A percentile compares a stretch with the other conserved stretches of the same genome.
These are phyloP conservation scores for Trichophyton mentagrophytes DNA, from an alignment of 2,329 filamentous ascomycete species.

Conservation along the genomic window DNA sequence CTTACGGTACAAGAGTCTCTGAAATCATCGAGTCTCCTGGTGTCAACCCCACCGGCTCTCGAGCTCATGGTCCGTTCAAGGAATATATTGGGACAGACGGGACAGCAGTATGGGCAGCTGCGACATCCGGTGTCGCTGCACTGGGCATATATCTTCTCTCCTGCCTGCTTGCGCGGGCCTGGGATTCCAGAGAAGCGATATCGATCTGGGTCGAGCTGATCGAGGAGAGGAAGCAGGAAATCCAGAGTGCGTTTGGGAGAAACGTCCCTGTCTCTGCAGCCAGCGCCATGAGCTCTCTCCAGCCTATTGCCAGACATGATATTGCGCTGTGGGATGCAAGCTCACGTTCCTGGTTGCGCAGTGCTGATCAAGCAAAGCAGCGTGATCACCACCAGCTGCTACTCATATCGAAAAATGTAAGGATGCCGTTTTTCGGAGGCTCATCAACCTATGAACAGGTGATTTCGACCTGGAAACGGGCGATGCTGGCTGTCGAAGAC, in stretches of 20 bases:
- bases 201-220: conserved; percentile 25
- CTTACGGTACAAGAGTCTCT: conserved; percentile 25
- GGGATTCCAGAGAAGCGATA: conserved; percentile 17
- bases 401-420: conserved; percentile 22
- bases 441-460: conserved; percentile 19
- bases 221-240: background rate
- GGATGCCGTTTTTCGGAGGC: conserved; percentile 8
- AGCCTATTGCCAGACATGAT: conserved; percentile 17
- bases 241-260: background rate
- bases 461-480: conserved; percentile 19
- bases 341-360: conserved; percentile 26
- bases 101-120: conserved; percentile 16
- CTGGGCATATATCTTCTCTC: conserved; percentile 24
- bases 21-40: conserved; percentile 16
- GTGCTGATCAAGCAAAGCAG: conserved; percentile 20
- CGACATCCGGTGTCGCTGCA: conserved; percentile 18
- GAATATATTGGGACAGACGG: conserved; percentile 13
- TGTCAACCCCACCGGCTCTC: background rate
- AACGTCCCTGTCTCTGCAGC: background rate
- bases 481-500: conserved; percentile 19
- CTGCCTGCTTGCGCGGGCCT: conserved; percentile 23
- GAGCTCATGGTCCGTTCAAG: conserved; percentile 2
- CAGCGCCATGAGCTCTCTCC: background rate
- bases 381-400: conserved; percentile 19
- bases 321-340: conserved; percentile 29